A percentile compares a stretch with the other conserved stretches of the same genome.
Conservation (phyloP, 2,329 filamentous ascomycete species). For the Tolypocladium ophioglossoides region DNA sequence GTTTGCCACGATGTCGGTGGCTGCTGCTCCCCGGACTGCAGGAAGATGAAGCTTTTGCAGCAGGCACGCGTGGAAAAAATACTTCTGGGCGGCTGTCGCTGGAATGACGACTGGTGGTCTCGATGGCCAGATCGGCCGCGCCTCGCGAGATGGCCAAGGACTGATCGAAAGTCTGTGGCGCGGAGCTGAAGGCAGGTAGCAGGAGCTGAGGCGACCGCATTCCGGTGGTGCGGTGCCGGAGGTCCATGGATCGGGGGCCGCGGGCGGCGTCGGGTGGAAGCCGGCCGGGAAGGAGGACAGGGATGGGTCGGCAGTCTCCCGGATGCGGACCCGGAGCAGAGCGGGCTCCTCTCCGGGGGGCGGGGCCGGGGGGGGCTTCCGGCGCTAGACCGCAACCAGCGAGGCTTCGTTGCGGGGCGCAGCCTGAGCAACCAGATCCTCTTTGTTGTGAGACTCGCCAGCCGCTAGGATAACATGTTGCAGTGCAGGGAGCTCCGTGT, state of each 20-base stretch:
- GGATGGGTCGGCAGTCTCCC: neutral
- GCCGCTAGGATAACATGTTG: too few species aligned
- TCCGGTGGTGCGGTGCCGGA: neutral
- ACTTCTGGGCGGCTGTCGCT: neutral
- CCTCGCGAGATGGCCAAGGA: neutral
- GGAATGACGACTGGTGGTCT: neutral
- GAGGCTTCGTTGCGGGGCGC: neutral
- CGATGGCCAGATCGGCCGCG: neutral
- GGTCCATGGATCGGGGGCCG: neutral
- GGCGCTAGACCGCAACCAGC: neutral
- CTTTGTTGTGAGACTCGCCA: too few species aligned
- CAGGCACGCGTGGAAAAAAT: neutral
- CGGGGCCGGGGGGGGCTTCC: neutral
- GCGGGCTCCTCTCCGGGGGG: neutral
- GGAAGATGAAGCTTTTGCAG: neutral
- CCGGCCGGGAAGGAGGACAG: neutral
- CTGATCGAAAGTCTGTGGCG: neutral
- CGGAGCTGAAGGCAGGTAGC: neutral
- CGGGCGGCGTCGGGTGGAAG: neutral
- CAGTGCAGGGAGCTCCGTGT: too few species aligned
- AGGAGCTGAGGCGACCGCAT: neutral
- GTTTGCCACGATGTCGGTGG: neutral
- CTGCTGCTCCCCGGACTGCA: neutral
- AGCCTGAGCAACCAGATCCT: too few species aligned
- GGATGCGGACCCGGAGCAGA: neutral